A percentile compares a stretch with the other conserved stretches of the same genome.
phyloP scores from a whole-genome alignment of 257 asterid genomes.

The Knoxia roxburghii region DNA sequence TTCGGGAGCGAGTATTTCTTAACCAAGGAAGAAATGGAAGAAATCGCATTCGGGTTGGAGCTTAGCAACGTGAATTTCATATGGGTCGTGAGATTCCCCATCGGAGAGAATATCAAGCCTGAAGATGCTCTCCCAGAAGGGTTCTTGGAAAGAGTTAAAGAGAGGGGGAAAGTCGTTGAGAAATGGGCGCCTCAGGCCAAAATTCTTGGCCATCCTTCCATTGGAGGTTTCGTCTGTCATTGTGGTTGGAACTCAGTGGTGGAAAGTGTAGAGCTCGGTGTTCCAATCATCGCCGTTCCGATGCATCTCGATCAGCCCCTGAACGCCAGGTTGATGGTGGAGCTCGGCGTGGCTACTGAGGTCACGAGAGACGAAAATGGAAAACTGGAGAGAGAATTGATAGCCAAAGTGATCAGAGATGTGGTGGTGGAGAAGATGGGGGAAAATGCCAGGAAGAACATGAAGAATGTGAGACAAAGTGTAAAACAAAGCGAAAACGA shows the following conservation, averaged over 20 bases:
- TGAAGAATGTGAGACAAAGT: neutral
- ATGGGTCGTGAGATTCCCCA: conserved; percentile 12
- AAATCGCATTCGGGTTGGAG: conserved; percentile 14
- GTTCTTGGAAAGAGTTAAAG: neutral
- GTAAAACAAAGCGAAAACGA: neutral
- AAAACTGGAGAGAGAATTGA: neutral
- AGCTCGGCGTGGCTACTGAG: neutral
- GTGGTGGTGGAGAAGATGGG: neutral
- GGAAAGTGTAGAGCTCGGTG: conserved; percentile 2
- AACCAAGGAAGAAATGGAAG: conserved; percentile 6
- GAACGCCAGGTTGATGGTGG: neutral
- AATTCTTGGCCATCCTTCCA: neutral
- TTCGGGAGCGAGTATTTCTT: conserved; percentile 17
- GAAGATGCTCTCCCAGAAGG: conserved; percentile 1
- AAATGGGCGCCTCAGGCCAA: conserved; percentile 10
- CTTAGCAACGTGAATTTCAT: conserved; percentile 16
- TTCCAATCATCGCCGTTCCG: conserved; percentile 10
- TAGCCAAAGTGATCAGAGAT: neutral
- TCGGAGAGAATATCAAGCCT: neutral
- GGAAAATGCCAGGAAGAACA: neutral
- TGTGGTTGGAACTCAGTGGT: conserved; percentile 11
- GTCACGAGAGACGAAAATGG: conserved; percentile 5
- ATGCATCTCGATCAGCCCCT: conserved; percentile 12
- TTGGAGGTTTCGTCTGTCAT: conserved; percentile 8
- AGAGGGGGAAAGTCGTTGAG: neutral